phyloP scores from a whole-genome alignment of 1,284 basidiomycete species.

The Pseudozyma pruni region DNA sequence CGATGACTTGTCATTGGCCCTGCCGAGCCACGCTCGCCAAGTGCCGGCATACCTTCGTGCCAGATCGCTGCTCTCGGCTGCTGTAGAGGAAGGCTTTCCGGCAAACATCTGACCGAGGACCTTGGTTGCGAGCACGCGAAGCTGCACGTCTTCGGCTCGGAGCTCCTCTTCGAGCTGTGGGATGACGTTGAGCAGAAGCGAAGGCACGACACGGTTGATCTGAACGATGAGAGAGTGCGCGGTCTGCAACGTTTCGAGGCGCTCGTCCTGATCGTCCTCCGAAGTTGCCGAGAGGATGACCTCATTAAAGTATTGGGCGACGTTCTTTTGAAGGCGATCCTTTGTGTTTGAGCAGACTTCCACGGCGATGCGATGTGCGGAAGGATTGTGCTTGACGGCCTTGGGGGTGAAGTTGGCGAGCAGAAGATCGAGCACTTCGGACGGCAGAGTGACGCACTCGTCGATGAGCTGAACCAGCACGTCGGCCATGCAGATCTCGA shows the following conservation, averaged over 20 bases:
- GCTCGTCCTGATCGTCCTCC: constrained; percentile 64
- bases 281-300: constrained; percentile 67
- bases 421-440: constrained; percentile 81
- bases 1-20: constrained; percentile 81
- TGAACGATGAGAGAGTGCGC: constrained; percentile 88
- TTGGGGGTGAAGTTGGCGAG: constrained; percentile 86
- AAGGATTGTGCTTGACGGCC: constrained; percentile 69
- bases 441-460: constrained; percentile 80
- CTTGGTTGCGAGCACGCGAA: constrained; percentile 82
- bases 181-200: constrained; percentile 85
- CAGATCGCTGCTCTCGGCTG: constrained; percentile 71
- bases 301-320: constrained; percentile 74
- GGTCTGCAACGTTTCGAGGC: constrained; percentile 70
- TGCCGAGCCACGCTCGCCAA: constrained; percentile 85
- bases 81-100: constrained; percentile 38
- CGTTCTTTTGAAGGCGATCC: constrained; percentile 87
- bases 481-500: constrained; percentile 86
- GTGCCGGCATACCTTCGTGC: constrained; percentile 82
- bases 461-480: constrained; percentile 90
- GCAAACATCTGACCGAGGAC: constrained; percentile 90
- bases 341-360: constrained; percentile 85
- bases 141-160: constrained; percentile 77
- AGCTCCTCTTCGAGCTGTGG: constrained; percentile 93
- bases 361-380: constrained; percentile 85
- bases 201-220: constrained; percentile 82